Conservation (phyloP, 176 grass and related monocot genomes). For the Bonia amplexicaulis region DNA sequence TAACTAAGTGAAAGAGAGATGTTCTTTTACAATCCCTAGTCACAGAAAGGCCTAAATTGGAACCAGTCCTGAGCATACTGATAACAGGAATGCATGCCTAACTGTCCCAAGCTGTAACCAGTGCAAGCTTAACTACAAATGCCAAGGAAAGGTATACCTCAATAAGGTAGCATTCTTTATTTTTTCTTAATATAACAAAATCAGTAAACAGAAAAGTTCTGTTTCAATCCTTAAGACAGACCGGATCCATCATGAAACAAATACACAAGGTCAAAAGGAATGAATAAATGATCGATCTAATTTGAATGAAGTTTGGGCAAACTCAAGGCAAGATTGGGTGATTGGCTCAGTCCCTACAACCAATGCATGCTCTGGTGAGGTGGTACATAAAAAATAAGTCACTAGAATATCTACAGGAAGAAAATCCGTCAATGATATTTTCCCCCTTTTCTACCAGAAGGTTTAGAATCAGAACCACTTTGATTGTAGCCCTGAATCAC, state of each 20-base stretch:
- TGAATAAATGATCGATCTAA: background rate
- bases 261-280: background rate
- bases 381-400: background rate
- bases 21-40: no score
- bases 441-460: background rate
- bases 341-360: background rate
- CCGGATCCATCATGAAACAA: background rate
- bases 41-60: no score
- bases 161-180: no score
- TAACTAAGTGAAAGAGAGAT: no score
- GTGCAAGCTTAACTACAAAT: no score
- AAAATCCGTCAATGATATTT: background rate
- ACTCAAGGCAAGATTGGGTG: background rate
- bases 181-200: background rate
- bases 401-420: background rate
- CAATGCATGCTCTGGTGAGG: background rate
- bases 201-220: background rate
- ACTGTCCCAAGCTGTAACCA: no score
- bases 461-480: background rate
- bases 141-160: background rate
- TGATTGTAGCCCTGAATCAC: slow-evolving; percentile 38
- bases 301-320: background rate
- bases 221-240: background rate
- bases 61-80: no score
- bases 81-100: no score